These are phyloP conservation scores for Leishmania major DNA, from an alignment of 208 protist genomes.

Conservation along the genomic window DNA sequence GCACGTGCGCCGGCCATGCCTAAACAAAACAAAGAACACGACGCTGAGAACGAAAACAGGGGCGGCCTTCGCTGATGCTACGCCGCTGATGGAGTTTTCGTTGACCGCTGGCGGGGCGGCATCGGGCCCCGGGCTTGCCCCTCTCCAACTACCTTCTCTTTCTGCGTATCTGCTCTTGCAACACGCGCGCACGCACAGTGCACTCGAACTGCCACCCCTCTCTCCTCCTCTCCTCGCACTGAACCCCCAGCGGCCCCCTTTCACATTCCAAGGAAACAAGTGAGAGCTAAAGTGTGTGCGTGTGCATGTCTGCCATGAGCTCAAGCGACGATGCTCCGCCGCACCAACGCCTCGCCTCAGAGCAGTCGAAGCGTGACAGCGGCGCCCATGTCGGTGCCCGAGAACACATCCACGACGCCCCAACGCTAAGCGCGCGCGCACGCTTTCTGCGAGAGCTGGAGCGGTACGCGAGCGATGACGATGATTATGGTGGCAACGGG, in stretches of 20 bases:
- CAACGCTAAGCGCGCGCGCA: slow-evolving; percentile 20
- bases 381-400: slow-evolving; percentile 14
- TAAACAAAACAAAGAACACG: neutral
- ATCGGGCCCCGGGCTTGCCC: neutral
- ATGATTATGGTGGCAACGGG: slow-evolving; percentile 19
- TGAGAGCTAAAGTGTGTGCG: neutral
- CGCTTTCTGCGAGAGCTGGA: slow-evolving; percentile 39
- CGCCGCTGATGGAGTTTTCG: neutral
- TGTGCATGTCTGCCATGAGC: neutral
- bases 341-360: slow-evolving; percentile 15
- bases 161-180: neutral
- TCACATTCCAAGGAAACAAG: neutral
- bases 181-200: neutral
- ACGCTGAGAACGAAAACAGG: neutral
- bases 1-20: neutral
- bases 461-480: slow-evolving; percentile 48
- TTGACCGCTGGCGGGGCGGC: neutral
- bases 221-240: neutral
- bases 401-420: neutral
- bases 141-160: neutral
- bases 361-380: slow-evolving; percentile 6
- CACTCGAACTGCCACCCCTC: neutral
- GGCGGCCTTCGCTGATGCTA: neutral
- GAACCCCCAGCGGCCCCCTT: neutral
- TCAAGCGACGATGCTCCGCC: slow-evolving; percentile 8